Base-by-base conservation (phyloP, 352 stramenopile genomes). In the Globisporangium paddicum region DNA sequence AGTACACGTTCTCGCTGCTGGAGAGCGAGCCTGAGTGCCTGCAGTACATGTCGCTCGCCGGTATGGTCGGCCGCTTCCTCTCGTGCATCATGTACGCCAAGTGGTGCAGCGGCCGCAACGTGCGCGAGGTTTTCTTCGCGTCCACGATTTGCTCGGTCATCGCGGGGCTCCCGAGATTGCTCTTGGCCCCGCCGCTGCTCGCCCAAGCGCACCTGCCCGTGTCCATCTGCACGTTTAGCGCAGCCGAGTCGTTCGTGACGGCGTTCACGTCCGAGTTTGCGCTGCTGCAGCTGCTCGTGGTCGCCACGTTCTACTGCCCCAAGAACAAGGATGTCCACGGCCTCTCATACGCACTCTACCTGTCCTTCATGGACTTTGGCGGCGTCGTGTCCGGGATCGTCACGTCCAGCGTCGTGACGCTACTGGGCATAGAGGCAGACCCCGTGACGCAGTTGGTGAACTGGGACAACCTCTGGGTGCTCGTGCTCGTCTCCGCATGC, bases 351-450 rank as follows among this genome's bases (percentile, higher is more conserved):
- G 82, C 84, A 45, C 63, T 93, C 52, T 93, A 79, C 60, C 64
- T 93, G 38, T 91, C 82, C 13, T 90, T 90, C 58, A 93, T 93
- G 80, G 82, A 93, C 69, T 90, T 93, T 67, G 84, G 84, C 16
- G 84, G 82, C 26, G 81, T 92, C 26, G 58, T 90, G 2, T 91
- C 81, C 4, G 79, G 81, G 9, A 51, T 93, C 14, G 60, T 89
- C 13, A 82, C 73, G 14, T 85, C 84, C 9, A 40, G 74, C 1
- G 37, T 90, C 28, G 79, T 90, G 35, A 73, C 68, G 14, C 51
- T 64, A 16, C 52, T 93, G 8, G 84, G 82, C 0, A 90, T 93
- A 28, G 71, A 79, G 2, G 63, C 72, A 0, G 76, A 93, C 45
- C 64, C 79, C 0, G 54, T 64, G 11, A 86, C 83, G 8, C 73